Evolutionary conservation across 2,329 filamentous ascomycete species (phyloP), one percentile per base, ranked within the genome.

Genomic region (Colletotrichum aenigma): DNA sequence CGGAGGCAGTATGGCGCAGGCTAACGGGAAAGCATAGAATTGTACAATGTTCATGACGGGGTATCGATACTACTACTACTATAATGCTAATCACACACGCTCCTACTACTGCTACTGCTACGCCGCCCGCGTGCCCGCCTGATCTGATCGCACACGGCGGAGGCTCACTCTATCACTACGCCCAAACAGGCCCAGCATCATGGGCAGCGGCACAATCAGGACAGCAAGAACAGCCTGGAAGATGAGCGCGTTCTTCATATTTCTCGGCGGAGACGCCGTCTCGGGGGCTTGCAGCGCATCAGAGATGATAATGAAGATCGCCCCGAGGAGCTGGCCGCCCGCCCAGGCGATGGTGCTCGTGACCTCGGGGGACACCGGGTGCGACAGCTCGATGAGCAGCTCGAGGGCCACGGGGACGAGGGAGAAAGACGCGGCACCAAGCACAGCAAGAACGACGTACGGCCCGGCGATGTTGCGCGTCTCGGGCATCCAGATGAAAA

Each of bases 401-500:
- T 99, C 97, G 66, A 98, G 90, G 7, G 93, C 94, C 48, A 98
- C 91, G 4, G 97, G 97, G 1, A 98, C 89, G 4, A 98, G 86
- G 24, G 90, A 90, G 85, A 98, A 98, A 12, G 90, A 93, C 0
- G 95, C 87, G 2, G 95, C 96, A 60, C 97, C 97, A 4, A 98
- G 88, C 18, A 97, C 77, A 4, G 93, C 91, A 78, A 95, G 91
- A 18, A 98, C 90, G 69, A 94, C 88, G 81, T 95, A 98, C 0
- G 95, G 93, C 0, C 94, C 94, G 0, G 88, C 90, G 0, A 96
- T 80, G 4, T 81, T 83, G 32, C 85, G 81, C n/a, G 80, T 85
- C 77, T 66, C 88, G 84, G 0, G 94, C 82, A 96, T 96, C 90
- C 94, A 98, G 78, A 97, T 89, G 79, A 98, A 93, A 13, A 89